phyloP scores from a whole-genome alignment of 768 basidiomycete species.

The Fomitopsis serialis region DNA sequence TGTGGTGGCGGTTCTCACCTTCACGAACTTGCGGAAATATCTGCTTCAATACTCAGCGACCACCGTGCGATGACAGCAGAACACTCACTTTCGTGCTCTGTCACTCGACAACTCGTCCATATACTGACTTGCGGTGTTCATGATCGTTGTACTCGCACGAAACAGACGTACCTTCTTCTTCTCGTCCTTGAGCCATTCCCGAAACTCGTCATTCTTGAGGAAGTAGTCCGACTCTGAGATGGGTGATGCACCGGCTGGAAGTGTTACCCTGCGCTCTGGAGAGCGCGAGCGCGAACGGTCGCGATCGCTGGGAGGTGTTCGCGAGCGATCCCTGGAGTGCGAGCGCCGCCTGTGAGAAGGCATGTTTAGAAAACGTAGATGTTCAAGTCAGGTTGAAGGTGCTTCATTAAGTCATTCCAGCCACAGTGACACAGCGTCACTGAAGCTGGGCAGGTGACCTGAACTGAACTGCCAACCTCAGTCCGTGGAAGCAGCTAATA shows the following conservation, averaged over 20 bases:
- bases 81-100: constrained; percentile 63
- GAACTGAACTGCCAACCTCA: no score
- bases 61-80: constrained; percentile 15
- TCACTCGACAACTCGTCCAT: constrained; percentile 84
- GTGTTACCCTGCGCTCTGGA: constrained; percentile 34
- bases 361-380: constrained; percentile 10
- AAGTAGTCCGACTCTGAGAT: constrained; percentile 88
- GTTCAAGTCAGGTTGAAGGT: not conserved
- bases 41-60: constrained; percentile 36
- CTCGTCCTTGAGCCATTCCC: constrained; percentile 78
- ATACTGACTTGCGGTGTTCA: constrained; percentile 45
- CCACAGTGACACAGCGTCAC: not conserved
- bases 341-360: constrained; percentile 23
- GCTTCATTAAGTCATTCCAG: no score
- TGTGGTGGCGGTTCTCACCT: no score
- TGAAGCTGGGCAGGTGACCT: no score
- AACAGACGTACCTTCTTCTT: constrained; percentile 44
- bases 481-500: no score
- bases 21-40: constrained; percentile 92
- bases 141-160: not conserved
- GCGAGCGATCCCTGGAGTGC: constrained; percentile 15
- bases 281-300: constrained; percentile 34
- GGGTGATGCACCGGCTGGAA: constrained; percentile 52
- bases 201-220: constrained; percentile 81
- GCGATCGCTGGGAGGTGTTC: constrained; percentile 13